Conservation (phyloP, 2,329 filamentous ascomycete species). For the Colletotrichum incanum region DNA sequence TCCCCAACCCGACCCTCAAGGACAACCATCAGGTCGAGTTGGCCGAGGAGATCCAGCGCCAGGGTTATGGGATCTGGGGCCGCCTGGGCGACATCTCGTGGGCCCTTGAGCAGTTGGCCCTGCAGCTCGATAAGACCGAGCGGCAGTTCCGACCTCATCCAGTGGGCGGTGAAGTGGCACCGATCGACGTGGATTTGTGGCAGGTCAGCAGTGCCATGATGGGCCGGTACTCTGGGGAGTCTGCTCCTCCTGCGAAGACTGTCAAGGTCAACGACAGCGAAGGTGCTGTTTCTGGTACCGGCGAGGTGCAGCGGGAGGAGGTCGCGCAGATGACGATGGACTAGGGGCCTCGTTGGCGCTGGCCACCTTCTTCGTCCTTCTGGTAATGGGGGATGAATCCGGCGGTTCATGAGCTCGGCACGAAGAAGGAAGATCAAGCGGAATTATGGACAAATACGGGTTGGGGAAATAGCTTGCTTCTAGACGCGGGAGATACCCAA, state of each 20-base stretch:
- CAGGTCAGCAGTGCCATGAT: constrained; percentile 40
- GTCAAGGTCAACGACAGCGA: background rate
- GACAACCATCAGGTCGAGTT: constrained; percentile 95
- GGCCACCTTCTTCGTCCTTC: constrained; percentile 1
- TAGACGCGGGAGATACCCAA: constrained; percentile 36
- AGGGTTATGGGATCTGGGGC: constrained; percentile 79
- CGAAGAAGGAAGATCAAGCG: background rate
- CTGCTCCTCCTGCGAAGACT: background rate
- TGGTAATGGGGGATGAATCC: constrained; percentile 1
- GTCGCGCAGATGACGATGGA: constrained; percentile 57
- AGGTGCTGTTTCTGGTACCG: background rate
- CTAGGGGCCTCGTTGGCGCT: constrained; percentile 48
- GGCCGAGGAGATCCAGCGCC: constrained; percentile 80
- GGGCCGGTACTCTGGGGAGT: constrained; percentile 22
- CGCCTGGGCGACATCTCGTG: constrained; percentile 41
- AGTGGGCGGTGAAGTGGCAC: background rate
- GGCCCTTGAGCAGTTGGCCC: constrained; percentile 41
- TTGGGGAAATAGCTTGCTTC: constrained; percentile 10
- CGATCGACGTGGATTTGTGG: constrained; percentile 38
- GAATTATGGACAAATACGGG: background rate
- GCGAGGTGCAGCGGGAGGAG: constrained; percentile 55
- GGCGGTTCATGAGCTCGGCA: background rate
- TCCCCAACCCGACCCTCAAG: constrained; percentile 86
- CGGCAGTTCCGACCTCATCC: constrained; percentile 37
- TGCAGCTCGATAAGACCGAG: constrained; percentile 39